Base-by-base conservation (phyloP, 2,329 filamentous ascomycete genomes). In the Setomelanomma holmii region DNA sequence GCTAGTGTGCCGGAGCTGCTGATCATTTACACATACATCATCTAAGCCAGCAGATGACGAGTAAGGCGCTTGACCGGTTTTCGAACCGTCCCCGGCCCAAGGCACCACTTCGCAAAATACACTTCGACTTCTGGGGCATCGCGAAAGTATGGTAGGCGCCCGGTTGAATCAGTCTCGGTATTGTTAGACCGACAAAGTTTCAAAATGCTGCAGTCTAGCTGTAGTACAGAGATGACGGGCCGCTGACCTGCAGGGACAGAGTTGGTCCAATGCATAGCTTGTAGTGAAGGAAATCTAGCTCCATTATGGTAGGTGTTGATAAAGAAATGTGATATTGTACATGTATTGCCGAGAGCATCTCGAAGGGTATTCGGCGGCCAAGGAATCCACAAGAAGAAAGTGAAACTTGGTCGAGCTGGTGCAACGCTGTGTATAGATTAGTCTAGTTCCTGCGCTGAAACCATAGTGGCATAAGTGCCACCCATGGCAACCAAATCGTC, bases 401-500 rank as follows among this genome's bases (percentile, higher is more conserved):
- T 17, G 34, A 7, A 36, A 16, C 33, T 30, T 30, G 10, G 33
- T 35, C 33, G 24, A 12, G 6, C 12, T 27, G 6, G 24, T 27
- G 24, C 24, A 12, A 30, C 5, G 14, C 27, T 14, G 14, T 8
- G 27, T 8, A 8, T 10, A 30, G 5, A 14, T 11, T 53, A 74
- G 24, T 66, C 67, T 53, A 74, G 48, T 49, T 73, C 71, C 42
- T 75, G 72, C 22, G 70, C 69, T 22, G 67, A 61, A 5, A 74
- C 72, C 72, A 75, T 74, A 7, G 63, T 63, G 19, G 70, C 56
- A 43, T 75, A 75, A 41, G 73, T 70, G 16, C 72, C 70, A 6
- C 71, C 64, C 39, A 63, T 50, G 16, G 61, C 57, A 30, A 88
- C 75, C 58, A 89, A 73, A 63, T 87, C 84, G 4, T 78, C 75